Percentiles rank a stretch among this genome's conserved stretches.
Conservation (phyloP, 2,329 filamentous ascomycete species). For the Claviceps sp. region DNA sequence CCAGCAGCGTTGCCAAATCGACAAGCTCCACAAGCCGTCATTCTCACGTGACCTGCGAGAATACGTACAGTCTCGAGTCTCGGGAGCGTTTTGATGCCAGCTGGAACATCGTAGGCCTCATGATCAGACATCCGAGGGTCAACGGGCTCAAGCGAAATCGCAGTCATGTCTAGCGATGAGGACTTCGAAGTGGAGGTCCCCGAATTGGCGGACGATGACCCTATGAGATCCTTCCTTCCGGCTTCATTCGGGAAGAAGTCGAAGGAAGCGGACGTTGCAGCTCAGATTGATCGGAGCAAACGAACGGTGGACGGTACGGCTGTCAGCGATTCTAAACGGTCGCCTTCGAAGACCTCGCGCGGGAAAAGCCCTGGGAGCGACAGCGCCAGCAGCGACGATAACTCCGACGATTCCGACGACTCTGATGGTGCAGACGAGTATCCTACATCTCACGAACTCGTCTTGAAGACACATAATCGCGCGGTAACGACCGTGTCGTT, state of each 20-base stretch:
- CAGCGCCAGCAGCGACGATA: constrained; percentile 14
- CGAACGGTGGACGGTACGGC: constrained; percentile 28
- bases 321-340: constrained; percentile 5
- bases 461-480: constrained; percentile 84
- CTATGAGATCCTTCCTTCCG: constrained; percentile 65
- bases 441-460: constrained; percentile 82
- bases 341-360: constrained; percentile 6
- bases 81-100: neutral
- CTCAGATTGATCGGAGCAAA: constrained; percentile 70
- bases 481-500: constrained; percentile 73
- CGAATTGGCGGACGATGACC: constrained; percentile 47
- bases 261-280: constrained; percentile 57
- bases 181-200: constrained; percentile 43
- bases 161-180: constrained; percentile 44
- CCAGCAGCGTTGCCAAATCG: too few species aligned
- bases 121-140: neutral
- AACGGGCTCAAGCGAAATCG: neutral
- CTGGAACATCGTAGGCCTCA: neutral
- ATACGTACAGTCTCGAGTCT: neutral
- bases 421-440: constrained; percentile 73
- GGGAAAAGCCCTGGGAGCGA: constrained; percentile 6
- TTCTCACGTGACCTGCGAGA: neutral
- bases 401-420: constrained; percentile 31
- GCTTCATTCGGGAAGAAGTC: constrained; percentile 74
- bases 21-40: neutral